Base-by-base conservation (phyloP, 257 asterid species). In the Oldenlandia corymbosa region DNA sequence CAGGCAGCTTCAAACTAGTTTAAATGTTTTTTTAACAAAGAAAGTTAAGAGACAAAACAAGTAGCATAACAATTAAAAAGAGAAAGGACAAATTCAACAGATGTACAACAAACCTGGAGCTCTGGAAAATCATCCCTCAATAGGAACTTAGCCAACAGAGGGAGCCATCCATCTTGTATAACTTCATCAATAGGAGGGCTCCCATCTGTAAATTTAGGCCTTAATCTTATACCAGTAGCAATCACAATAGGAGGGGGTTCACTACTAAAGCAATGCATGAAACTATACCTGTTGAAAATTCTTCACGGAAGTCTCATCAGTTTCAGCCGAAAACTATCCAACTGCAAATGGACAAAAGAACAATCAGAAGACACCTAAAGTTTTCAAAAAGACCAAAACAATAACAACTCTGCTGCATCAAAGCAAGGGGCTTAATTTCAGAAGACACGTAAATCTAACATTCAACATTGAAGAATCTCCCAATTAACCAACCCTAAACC, bases 151-250 rank as follows among this genome's bases (percentile, higher is more conserved):
- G 88, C 96, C 66, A 91, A 88, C 52, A 95, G 91, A 67, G 98
- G 96, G 66, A 91, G 90, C 50, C 88, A 94, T 49, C 96, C 98
- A 66, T 95, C 79, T 73, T 88, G 88, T 71, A 91, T 86, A 21
- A 88, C 98, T 82, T 91, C 96, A 74, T 91, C 95, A 65, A 91
- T 91, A 32, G 98, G 98, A 66, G 95, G 96, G 78, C 83, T 86
- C 66, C 94, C 73, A 74, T 88, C 96, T 91, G 85, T 57, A 61
- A 70, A 67, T 49, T 54, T 49, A 57, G 48, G 64, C 21, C 18
- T 26, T 18, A 42, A 20, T 28, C 45, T 49, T 49, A 34, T 23
- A 75, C 41, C 42, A 13, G 46, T 47, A 46, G 42, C 11, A 50
- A 20, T 45, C 39, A 61, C 71, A n/a, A 58, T 14, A 21, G 13